phyloP scores from a whole-genome alignment of 116 monocot species.

The Thalassia testudinum region DNA sequence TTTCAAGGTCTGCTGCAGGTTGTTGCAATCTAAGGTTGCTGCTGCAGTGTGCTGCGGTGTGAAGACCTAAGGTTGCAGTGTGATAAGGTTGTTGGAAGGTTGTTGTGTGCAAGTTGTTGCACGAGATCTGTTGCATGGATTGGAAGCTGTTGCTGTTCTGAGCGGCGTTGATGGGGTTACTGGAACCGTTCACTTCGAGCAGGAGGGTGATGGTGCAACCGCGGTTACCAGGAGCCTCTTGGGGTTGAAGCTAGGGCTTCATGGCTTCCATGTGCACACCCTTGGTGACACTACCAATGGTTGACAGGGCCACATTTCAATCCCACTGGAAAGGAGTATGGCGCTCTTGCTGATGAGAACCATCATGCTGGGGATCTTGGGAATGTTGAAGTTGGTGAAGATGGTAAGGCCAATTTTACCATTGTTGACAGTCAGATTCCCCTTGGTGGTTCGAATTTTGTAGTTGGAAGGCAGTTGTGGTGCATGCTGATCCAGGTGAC shows the following conservation, averaged over 20 bases:
- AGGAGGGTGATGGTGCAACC: slow-evolving; percentile 82
- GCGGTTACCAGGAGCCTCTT: slow-evolving; percentile 45
- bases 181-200: slow-evolving; percentile 66
- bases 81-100: too few species aligned
- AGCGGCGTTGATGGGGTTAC: slow-evolving; percentile 34
- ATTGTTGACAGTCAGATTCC: slow-evolving; percentile 60
- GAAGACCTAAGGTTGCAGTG: too few species aligned
- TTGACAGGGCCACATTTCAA: slow-evolving; percentile 91
- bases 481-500: slow-evolving; percentile 67
- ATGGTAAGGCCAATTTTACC: slow-evolving; percentile 57
- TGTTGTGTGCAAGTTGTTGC: too few species aligned
- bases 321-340: slow-evolving; percentile 78
- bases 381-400: slow-evolving; percentile 71
- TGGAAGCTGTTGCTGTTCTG: slow-evolving; percentile 82
- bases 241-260: slow-evolving; percentile 72
- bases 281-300: slow-evolving; percentile 98
- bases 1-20: too few species aligned
- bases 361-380: slow-evolving; percentile 98
- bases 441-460: slow-evolving; percentile 29
- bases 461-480: slow-evolving; percentile 62
- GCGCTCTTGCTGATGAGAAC: slow-evolving; percentile 63
- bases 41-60: too few species aligned
- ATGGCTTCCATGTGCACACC: slow-evolving; percentile 92
- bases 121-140: too few species aligned
- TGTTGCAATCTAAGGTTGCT: too few species aligned